These are phyloP conservation scores for Eutrema yunnanense DNA, from an alignment of 345 rosid genomes.

Conservation along the genomic window DNA sequence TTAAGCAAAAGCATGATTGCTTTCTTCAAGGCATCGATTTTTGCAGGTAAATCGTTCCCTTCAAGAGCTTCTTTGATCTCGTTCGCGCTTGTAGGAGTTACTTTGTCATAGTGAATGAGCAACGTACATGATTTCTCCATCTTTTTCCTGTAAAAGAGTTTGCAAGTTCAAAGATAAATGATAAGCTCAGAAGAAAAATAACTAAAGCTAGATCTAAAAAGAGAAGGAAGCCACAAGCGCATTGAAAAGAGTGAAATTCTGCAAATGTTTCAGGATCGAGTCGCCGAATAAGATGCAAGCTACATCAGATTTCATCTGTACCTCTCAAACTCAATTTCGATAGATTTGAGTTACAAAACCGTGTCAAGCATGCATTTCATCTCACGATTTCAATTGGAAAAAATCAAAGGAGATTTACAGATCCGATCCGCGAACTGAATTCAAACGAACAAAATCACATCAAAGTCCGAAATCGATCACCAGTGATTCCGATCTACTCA, in stretches of 20 bases:
- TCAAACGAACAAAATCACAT: background rate
- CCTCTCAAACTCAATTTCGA: background rate
- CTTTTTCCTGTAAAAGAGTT: background rate
- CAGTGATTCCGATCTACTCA: slow-evolving; percentile 13
- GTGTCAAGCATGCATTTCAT: background rate
- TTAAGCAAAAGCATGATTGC: slow-evolving; percentile 86
- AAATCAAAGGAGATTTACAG: background rate
- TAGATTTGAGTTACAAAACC: background rate
- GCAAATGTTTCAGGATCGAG: background rate
- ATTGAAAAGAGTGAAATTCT: background rate
- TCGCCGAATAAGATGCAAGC: background rate
- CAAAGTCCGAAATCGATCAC: background rate
- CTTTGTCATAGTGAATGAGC: slow-evolving; percentile 83
- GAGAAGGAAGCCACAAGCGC: background rate
- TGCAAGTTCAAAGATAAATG: background rate
- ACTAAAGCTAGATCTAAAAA: background rate
- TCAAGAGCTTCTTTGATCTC: slow-evolving; percentile 97
- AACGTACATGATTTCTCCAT: slow-evolving; percentile 93
- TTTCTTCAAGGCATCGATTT: slow-evolving; percentile 82
- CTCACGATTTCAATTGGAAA: background rate
- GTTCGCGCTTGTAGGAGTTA: slow-evolving; percentile 69
- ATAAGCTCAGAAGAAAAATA: background rate
- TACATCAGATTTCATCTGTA: background rate
- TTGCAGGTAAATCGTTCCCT: slow-evolving; percentile 58
- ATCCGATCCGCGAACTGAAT: slow-evolving; percentile 1